Evolutionary conservation across 139 green algal species (phyloP).

Genomic region (Yamagishiella unicocca): DNA sequence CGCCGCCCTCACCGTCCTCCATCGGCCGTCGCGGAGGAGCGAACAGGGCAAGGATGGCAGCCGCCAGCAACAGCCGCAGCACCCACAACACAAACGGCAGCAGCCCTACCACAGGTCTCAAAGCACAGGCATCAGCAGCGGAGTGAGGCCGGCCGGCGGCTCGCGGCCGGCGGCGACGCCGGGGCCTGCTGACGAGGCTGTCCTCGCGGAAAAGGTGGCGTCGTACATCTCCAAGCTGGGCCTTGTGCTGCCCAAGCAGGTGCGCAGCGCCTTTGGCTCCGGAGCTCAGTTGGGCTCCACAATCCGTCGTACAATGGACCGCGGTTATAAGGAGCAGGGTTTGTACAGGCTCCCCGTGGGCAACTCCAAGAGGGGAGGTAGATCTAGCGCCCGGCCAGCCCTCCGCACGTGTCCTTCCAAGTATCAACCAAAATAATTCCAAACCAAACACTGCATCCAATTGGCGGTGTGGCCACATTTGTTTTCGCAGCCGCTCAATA

Average conservation of each 20-base stretch:
- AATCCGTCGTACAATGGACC: too few species aligned
- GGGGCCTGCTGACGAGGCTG: not conserved
- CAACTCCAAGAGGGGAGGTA: not conserved
- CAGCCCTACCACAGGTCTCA: not conserved
- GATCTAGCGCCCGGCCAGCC: not conserved
- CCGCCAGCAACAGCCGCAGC: not conserved
- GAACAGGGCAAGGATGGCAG: not conserved
- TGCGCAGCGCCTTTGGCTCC: not conserved
- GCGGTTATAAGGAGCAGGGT: too few species aligned
- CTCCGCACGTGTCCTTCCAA: not conserved
- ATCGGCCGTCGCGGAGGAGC: not conserved
- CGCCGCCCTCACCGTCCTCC: not conserved
- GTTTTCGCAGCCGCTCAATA: too few species aligned
- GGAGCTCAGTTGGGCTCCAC: not conserved
- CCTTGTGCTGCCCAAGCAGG: not conserved
- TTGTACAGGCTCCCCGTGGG: not conserved
- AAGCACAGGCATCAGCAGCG: not conserved
- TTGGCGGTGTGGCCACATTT: too few species aligned
- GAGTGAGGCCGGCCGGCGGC: not conserved
- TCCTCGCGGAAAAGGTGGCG: not conserved
- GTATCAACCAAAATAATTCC: not conserved
- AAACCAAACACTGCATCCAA: too few species aligned
- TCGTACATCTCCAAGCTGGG: not conserved
- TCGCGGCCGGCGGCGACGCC: not conserved
- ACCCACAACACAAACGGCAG: not conserved